These are phyloP conservation scores for Penicillium mononematosum DNA, from an alignment of 495 filamentous ascomycete species.

Conservation along the genomic window DNA sequence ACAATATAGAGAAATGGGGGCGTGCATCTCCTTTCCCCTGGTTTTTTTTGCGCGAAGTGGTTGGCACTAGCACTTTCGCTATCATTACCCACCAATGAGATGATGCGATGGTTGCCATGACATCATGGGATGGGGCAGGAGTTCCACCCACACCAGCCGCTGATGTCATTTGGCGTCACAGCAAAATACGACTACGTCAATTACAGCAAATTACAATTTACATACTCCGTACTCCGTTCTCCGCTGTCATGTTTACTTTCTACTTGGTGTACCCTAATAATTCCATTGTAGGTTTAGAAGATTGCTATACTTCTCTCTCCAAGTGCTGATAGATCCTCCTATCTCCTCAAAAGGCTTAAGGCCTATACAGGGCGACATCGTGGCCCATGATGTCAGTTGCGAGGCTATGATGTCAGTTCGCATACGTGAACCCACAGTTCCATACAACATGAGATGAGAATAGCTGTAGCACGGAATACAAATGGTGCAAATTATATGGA, in stretches of 20 bases:
- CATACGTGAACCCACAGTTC: constrained; percentile 6
- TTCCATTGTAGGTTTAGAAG: not conserved
- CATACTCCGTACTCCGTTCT: no score
- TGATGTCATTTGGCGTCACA: constrained; percentile 26
- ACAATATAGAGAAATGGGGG: constrained; percentile 15
- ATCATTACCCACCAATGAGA: constrained; percentile 25
- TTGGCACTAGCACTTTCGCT: not conserved
- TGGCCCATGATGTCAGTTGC: constrained; percentile 11
- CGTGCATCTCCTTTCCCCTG: constrained; percentile 13
- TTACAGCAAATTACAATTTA: constrained; percentile 2
- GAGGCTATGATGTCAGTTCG: constrained; percentile 21
- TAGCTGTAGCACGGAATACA: not conserved
- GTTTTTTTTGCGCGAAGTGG: constrained; percentile 19
- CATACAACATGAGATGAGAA: not conserved
- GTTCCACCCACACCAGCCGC: constrained; percentile 17
- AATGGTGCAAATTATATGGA: not conserved
- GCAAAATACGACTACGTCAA: constrained; percentile 1
- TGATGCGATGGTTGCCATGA: constrained; percentile 12
- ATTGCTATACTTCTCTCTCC: no score
- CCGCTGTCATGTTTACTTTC: constrained; percentile 6
- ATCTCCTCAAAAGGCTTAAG: not conserved
- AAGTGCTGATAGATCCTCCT: no score
- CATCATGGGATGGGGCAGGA: constrained; percentile 23
- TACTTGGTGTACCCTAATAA: no score
- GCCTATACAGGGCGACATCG: constrained; percentile 7